Base-by-base conservation (phyloP, 164 flowering plant species). In the Amborella trichopoda region DNA sequence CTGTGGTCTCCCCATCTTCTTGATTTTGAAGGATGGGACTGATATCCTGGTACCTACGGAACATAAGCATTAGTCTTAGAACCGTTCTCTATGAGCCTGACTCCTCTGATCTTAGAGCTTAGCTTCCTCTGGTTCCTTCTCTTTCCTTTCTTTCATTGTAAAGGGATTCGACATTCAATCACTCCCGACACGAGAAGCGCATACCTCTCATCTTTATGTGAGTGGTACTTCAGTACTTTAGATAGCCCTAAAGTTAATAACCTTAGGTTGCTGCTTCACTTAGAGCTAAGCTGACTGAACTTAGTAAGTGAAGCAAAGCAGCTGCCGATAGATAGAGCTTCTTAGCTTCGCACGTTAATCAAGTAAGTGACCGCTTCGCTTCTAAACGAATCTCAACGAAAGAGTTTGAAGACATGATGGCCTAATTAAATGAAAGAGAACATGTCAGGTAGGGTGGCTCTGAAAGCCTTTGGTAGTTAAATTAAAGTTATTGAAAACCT, bases 1-100 rank as follows among this genome's bases (percentile, higher is more conserved):
- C 34, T 30, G 34, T 30, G 34, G 34, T 30, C 34, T 30, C 34
- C n/a, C n/a, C n/a, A n/a, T n/a, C n/a, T n/a, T n/a, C n/a, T n/a
- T n/a, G n/a, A n/a, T n/a, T n/a, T n/a, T 30, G 13, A 30, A 30
- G 34, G 34, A 30, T 13, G 34, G 34, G 34, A 30, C 34, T 30
- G 34, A 30, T 30, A 30, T 13, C 34, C 34, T 30, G 13, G 34
- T 30, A 30, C 34, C 34, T 30, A 30, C 6, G 34, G 34, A 30
- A 30, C 34, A 30, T 30, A 30, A 30, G 34, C 34, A 30, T 30
- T 30, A 30, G 34, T 30, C 6, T 30, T 6, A 30, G 34, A 30
- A 30, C 13, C 13, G 34, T 6, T 30, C 13, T 13, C 34, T 30
- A n/a, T n/a, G n/a, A n/a, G n/a, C n/a, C n/a, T n/a, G n/a, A n/a